Evolutionary conservation across 2,329 filamentous ascomycete genomes (phyloP).

Genomic region (Penicillium sp.): DNA sequence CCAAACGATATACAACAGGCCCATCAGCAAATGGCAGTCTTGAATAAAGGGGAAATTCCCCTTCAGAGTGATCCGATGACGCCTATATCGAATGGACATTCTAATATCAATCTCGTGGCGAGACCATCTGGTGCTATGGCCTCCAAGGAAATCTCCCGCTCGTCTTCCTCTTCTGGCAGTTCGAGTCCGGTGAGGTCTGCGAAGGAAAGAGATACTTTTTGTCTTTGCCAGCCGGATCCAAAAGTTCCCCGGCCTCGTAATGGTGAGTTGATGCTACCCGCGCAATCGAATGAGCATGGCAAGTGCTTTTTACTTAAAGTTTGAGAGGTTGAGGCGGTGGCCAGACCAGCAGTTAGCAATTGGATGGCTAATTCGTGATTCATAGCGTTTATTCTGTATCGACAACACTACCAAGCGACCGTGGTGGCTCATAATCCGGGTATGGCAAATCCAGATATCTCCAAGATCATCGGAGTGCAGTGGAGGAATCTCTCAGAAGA

Average conservation of each 20-base stretch:
- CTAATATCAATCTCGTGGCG: not conserved
- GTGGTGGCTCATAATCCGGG: conserved; percentile 84
- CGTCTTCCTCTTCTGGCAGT: conserved; percentile 31
- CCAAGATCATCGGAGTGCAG: conserved; percentile 92
- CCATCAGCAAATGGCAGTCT: conserved; percentile 26
- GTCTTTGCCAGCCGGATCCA: conserved; percentile 69
- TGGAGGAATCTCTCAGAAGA: conserved; percentile 78
- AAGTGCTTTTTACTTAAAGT: conserved; percentile 23
- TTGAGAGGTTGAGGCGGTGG: not conserved
- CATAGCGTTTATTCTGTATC: conserved; percentile 94
- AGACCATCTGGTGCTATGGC: conserved; percentile 8
- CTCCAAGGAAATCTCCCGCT: conserved; percentile 25
- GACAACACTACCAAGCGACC: conserved; percentile 83
- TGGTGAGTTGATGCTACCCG: conserved; percentile 53
- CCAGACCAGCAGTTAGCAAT: not conserved
- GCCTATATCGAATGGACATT: not conserved
- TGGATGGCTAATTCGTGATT: not conserved
- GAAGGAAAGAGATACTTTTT: conserved; percentile 56
- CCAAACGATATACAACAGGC: conserved; percentile 20
- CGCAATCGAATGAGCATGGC: conserved; percentile 19
- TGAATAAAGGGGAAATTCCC: conserved; percentile 25
- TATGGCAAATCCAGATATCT: conserved; percentile 91
- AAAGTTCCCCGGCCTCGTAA: conserved; percentile 72
- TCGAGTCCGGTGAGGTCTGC: conserved; percentile 37
- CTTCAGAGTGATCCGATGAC: not conserved